Evolutionary conservation across 78 protist species (phyloP), one percentile per base, ranked within the genome.

Genomic region (Dictyostelium capitatum): DNA sequence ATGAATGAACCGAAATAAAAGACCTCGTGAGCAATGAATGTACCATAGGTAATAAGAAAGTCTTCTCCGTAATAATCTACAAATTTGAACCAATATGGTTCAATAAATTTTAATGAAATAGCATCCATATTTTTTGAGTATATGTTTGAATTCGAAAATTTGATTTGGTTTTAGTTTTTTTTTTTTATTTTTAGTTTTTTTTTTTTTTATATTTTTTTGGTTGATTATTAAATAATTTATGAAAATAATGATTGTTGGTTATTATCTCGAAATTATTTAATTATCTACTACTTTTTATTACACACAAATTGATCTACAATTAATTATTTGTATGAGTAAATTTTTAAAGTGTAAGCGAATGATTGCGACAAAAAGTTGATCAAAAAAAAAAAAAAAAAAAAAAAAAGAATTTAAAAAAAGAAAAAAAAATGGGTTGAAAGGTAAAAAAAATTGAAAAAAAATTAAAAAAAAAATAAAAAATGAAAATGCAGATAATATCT

Each of bases 11-110:
- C 78, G 64, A 93, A 93, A 37, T 75, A 93, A 51, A 83, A 77
- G 51, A 84, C 28, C 74, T 93, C 69, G 28, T 90, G 95, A 37
- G 74, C 83, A 56, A 90, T 54, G 32, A 90, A 90, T 20, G 95
- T 90, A 20, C 95, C 95, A 59, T 75, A 90, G 28, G 70, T 90
- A 43, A 82, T 62, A 5, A 90, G 64, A 64, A 79, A 79, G 41
- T 90, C 95, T 79, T 90, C 95, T 15, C 83, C 90, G 17, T 11
- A 81, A n/a, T 79, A 48, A 50, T 90, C 95, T 17, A 90, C 93
- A 80, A 87, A 87, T 37, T 37, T n/a, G 17, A 54, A 43, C 93
- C 93, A 87, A 48, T 65, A 74, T 19, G 74, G 73, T 50, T 87
- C 79, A 30, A 87, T 15, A 56, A 54, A 37, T 37, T 51, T 56